A percentile compares a stretch with the other conserved stretches of the same genome.
Evolutionary conservation across 1,284 basidiomycete species (phyloP).

Genomic region (Naganishia sp.): DNA sequence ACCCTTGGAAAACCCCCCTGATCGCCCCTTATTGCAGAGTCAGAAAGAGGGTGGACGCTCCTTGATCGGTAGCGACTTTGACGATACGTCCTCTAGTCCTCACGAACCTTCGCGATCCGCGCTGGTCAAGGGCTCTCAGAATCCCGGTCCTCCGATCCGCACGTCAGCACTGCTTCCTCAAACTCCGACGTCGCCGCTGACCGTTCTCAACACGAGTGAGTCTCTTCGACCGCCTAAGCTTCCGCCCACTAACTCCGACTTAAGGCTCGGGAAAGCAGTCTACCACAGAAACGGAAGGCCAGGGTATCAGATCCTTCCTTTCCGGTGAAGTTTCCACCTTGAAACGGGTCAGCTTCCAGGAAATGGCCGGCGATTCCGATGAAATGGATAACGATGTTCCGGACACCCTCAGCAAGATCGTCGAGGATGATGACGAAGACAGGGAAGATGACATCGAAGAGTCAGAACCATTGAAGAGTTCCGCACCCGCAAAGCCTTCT

Average conservation of each 20-base stretch:
- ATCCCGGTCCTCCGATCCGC: too few relatives aligned
- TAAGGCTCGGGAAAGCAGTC: conserved; percentile 4
- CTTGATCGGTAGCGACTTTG: conserved; percentile 25
- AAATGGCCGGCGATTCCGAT: conserved; percentile 5
- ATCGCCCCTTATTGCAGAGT: not conserved
- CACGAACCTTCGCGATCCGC: conserved; percentile 10
- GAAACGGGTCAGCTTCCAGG: conserved; percentile 22
- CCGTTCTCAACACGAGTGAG: conserved; percentile 7
- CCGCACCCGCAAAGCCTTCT: not conserved
- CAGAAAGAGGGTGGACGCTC: conserved; percentile 8
- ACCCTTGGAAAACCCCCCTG: too few relatives aligned
- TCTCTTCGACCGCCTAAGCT: not conserved
- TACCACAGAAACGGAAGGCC: not conserved
- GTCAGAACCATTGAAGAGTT: conserved; percentile 8
- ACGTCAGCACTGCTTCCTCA: not conserved
- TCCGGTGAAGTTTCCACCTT: not conserved
- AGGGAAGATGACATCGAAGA: conserved; percentile 26
- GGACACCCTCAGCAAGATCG: conserved; percentile 21
- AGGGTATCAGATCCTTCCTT: conserved; percentile 15
- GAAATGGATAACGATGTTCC: conserved; percentile 25
- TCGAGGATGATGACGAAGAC: conserved; percentile 13
- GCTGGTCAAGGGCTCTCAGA: not conserved
- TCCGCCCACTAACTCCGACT: not conserved
- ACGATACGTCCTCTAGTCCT: conserved; percentile 21
- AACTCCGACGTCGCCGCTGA: conserved; percentile 10